Base-by-base conservation (phyloP, 768 basidiomycete species). In the Grammothele lineata region DNA sequence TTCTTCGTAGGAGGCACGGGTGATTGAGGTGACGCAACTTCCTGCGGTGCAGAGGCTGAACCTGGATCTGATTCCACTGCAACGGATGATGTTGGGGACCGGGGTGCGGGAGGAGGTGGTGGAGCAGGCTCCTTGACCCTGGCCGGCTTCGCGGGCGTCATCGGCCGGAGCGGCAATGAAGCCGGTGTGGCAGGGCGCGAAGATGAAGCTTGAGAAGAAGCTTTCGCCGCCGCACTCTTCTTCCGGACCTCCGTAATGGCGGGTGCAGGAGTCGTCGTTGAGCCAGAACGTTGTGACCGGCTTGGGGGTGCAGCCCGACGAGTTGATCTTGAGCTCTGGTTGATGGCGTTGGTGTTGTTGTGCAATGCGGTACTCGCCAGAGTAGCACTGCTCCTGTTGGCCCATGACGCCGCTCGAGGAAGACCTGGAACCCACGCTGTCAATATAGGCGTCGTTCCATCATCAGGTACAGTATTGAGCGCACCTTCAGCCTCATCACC, bases 101-200 rank as follows among this genome's bases (percentile, higher is more conserved):
- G 57, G 5, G 71, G 56, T 17, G 65, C 62, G 27, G 62, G 61
- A 2, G 66, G 77, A 47, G 63, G 58, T 8, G 64, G 56, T 44
- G 43, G 57, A 6, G 47, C 26, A 33, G 46, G 64, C n/a, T n/a
- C 23, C 3, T 8, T 19, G 15, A 19, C 50, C 14, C 21, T 17
- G 56, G 66, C 76, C 70, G 33, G 56, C 47, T 63, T 73, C 18
- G 70, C 64, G 2, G 78, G 72, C 5, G 75, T 71, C 5, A 70
- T 63, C 37, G 78, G 68, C 22, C 73, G 70, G 40, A 66, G 70
- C 17, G 73, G 56, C 24, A 64, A 50, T 15, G 47, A 21, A 39
- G 75, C 71, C 37, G 83, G 82, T 0, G 77, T 81, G 5, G 77
- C 63, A 19, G 86, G 76, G 23, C 85, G 76, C 17, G 84, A 82